Evolutionary conservation across 352 stramenopile genomes (phyloP), one percentile per base, ranked within the genome.

Genomic region (Phytophthora palmivora): DNA sequence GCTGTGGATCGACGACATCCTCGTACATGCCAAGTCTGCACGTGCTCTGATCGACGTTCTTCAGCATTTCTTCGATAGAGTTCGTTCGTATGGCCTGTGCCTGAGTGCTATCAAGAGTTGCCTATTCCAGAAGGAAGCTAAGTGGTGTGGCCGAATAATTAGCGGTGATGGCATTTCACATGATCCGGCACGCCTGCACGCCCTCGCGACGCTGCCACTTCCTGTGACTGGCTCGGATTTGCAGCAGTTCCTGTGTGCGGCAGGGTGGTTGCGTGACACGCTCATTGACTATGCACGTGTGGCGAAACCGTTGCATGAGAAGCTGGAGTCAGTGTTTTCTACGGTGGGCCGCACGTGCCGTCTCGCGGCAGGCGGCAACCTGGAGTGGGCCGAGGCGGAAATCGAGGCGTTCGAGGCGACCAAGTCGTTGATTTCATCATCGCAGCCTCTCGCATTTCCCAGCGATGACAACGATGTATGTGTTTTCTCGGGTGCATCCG

Each of bases 241-340:
- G 3, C 36, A 56, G 7, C 48, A 46, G 14, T 56, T 56, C 22
- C 8, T 55, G 9, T 52, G 44, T 18, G 44, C 44, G 10, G 30
- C 30, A 6, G 38, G 38, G 6, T 49, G 42, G 42, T 44, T 54
- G 46, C 2, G 46, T 1, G 46, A 44, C 12, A 32, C n/a, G 11
- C 30, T 54, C 3, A 19, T 44, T 9, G 46, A 54, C n/a, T 54
- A 19, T 16, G 46, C 32, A 3, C 30, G 46, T 3, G 14, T 21
- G 6, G 32, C 44, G 3, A 19, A 16, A 14, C 46, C 46, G 3
- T 10, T 56, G 5, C 48, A 51, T 7, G 18, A 52, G 15, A 9
- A 12, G 34, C 41, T 34, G 4, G 41, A 48, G 4, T 6, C 15
- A 5, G 46, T 32, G 2, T 10, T 53, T 5, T 30, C 46, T 2